Evolutionary conservation across 164 flowering plant genomes (phyloP).

Genomic region (Stephania yunnanensis): DNA sequence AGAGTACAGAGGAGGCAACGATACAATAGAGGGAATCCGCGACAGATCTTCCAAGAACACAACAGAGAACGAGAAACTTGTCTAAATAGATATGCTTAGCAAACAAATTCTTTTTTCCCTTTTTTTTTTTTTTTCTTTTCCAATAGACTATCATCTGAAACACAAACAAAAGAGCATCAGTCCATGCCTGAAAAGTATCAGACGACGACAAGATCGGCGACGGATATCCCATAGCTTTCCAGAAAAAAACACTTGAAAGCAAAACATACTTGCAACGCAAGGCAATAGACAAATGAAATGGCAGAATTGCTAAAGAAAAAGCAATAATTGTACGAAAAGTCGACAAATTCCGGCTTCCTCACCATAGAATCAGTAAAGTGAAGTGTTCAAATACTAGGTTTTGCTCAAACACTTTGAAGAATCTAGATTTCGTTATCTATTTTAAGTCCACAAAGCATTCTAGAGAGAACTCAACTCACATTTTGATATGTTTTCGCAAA

Average conservation of each 20-base stretch:
- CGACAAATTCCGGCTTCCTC: neutral
- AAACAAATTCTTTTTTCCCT: neutral
- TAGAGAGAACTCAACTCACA: neutral
- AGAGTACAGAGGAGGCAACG: conserved; percentile 16
- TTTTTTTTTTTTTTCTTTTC: neutral
- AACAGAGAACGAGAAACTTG: conserved; percentile 18
- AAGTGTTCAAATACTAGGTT: neutral
- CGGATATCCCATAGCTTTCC: neutral
- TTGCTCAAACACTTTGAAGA: neutral
- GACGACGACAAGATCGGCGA: neutral
- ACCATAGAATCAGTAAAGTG: neutral
- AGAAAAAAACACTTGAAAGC: neutral
- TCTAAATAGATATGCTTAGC: neutral
- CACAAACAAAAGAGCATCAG: neutral
- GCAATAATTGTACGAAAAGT: neutral
- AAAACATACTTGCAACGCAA: neutral
- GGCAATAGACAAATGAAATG: neutral
- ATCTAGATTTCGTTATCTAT: neutral
- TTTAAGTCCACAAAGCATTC: neutral
- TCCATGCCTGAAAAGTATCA: neutral
- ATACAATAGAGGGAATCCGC: conserved; percentile 12
- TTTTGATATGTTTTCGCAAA: neutral
- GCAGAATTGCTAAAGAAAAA: neutral
- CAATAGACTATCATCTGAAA: neutral
- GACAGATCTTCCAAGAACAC: conserved; percentile 16